Evolutionary conservation across 1,139 yeast genomes (phyloP).

Genomic region (Scheffersomyces quercinus): DNA sequence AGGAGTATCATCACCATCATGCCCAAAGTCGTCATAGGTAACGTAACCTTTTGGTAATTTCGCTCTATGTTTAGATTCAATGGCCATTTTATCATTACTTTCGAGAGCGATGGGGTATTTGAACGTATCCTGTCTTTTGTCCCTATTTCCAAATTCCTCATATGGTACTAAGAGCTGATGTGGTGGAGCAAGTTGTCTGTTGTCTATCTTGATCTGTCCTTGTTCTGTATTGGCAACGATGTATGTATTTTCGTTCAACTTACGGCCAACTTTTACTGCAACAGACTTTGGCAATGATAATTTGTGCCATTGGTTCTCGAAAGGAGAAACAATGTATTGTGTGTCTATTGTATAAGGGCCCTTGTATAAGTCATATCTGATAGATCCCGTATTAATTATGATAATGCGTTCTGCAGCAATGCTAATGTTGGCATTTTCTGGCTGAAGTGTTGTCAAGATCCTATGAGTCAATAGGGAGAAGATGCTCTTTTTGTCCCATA

Average conservation of each 20-base stretch:
- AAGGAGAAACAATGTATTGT: conserved; percentile 84
- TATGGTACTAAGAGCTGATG: conserved; percentile 18
- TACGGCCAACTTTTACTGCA: conserved; percentile 49
- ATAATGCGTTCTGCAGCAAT: conserved; percentile 52
- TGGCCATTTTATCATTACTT: conserved; percentile 18
- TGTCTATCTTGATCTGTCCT: conserved; percentile 7
- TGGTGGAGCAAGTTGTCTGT: conserved; percentile 24
- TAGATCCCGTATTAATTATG: conserved; percentile 82
- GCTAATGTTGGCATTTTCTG: conserved; percentile 9
- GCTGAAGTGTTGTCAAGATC: conserved; percentile 58
- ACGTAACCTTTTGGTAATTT: conserved; percentile 62
- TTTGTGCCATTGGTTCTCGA: conserved; percentile 73
- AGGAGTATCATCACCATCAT: conserved; percentile 84
- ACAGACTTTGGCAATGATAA: conserved; percentile 52
- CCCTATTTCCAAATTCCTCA: neutral
- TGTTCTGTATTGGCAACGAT: conserved; percentile 25
- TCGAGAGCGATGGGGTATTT: conserved; percentile 1
- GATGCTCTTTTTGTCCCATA: conserved; percentile 59
- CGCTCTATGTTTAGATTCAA: conserved; percentile 14
- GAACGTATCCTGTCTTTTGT: neutral
- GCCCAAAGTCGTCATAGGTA: conserved; percentile 81
- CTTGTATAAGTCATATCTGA: conserved; percentile 82
- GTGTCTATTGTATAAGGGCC: conserved; percentile 85
- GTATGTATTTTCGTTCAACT: conserved; percentile 52
- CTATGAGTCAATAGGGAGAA: conserved; percentile 58